These are phyloP conservation scores for Pythium myriotylum DNA, from an alignment of 352 stramenopile genomes.

Conservation along the genomic window DNA sequence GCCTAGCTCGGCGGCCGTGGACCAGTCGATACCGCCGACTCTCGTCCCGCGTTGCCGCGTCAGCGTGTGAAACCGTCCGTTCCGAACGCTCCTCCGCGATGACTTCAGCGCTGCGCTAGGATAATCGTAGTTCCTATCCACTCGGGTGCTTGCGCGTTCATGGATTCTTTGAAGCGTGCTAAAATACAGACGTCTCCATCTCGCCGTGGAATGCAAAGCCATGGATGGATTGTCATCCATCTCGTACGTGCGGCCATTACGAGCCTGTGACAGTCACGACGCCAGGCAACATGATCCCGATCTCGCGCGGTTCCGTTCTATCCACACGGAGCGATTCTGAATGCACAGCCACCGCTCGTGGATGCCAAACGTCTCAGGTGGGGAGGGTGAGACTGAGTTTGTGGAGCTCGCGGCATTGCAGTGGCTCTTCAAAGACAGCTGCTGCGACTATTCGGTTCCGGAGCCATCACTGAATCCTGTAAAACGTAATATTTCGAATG, in stretches of 20 bases:
- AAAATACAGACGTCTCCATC: too few species aligned
- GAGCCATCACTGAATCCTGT: neutral
- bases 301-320: slow-evolving; percentile 12
- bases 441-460: slow-evolving; percentile 8
- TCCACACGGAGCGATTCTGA: slow-evolving; percentile 11
- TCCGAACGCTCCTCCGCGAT: too few species aligned
- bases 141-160: too few species aligned
- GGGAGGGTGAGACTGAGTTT: slow-evolving; percentile 16
- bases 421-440: slow-evolving; percentile 11
- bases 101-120: too few species aligned
- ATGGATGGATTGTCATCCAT: neutral
- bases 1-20: neutral
- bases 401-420: slow-evolving; percentile 19
- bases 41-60: too few species aligned
- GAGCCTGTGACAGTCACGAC: too few species aligned
- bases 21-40: too few species aligned
- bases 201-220: too few species aligned
- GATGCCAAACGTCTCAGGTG: neutral
- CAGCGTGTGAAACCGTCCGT: too few species aligned
- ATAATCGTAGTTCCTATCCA: too few species aligned
- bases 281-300: neutral
- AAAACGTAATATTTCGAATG: slow-evolving; percentile 5
- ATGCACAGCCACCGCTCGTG: slow-evolving; percentile 17
- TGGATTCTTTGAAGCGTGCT: too few species aligned
- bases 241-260: neutral